Base-by-base conservation (phyloP, 164 flowering plant genomes). In the Saururus chinensis region DNA sequence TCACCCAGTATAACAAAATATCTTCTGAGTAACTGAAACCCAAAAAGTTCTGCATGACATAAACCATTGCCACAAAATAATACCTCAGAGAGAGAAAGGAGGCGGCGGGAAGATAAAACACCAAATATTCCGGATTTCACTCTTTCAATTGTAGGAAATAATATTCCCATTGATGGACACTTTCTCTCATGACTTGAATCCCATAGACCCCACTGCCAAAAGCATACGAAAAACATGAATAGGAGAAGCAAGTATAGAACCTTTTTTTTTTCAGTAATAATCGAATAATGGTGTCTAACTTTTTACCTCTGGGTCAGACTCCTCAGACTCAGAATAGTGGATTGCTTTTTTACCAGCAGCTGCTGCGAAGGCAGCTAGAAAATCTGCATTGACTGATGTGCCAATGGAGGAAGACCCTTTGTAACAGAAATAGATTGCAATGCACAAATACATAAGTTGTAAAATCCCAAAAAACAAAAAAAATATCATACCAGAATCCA, bases 31-130 rank as follows among this genome's bases (percentile, higher is more conserved):
- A n/a, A n/a, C n/a, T n/a, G n/a, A n/a, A n/a, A n/a, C n/a, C n/a
- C n/a, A n/a, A n/a, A n/a, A n/a, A n/a, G 37, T 6, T 30, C 37
- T 30, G 37, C 37, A 30, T 2, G 6, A 30, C 37, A 30, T 30
- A 30, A 30, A 30, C 37, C 2, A 30, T 30, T 30, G 37, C 49
- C 14, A 12, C 49, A 55, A 2, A 8, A 23, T 55, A 19, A 4
- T 81, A 92, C 98, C 96, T 92, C 95, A 61, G 92, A 75, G 68
- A 92, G 80, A 74, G 92, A 86, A 76, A 92, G 91, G 45, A 92
- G 53, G 60, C 73, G 76, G 64, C 78, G 79, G 59, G 86, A 87
- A 57, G 92, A 77, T 69, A 75, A 70, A 59, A 92, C 72, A 53
- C 96, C 98, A 81, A 70, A 63, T 49, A 61, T 42, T 20, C 88